Evolutionary conservation across 2,329 filamentous ascomycete species (phyloP).

Genomic region (Aureobasidium pullulans): DNA sequence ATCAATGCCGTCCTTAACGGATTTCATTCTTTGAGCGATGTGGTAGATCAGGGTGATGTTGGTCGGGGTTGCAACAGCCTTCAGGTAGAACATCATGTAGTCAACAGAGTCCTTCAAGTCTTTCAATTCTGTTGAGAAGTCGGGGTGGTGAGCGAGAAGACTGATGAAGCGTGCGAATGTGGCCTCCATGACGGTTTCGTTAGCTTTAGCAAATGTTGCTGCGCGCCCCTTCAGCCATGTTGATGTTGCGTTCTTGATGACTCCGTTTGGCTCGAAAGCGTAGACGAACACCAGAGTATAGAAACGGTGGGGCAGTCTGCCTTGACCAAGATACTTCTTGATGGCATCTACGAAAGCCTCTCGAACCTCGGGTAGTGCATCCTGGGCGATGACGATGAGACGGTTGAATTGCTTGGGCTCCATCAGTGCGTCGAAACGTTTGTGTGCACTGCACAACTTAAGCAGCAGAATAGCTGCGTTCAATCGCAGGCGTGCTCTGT

Average conservation of each 20-base stretch:
- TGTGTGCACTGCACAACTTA: constrained; percentile 68
- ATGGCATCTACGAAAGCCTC: constrained; percentile 73
- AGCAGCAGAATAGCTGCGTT: constrained; percentile 70
- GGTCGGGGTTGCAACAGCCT: constrained; percentile 71
- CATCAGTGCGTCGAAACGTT: constrained; percentile 68
- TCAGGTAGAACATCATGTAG: constrained; percentile 86
- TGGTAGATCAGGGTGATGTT: constrained; percentile 87
- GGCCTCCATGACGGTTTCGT: constrained; percentile 63
- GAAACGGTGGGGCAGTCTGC: constrained; percentile 65
- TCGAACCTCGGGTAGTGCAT: constrained; percentile 65
- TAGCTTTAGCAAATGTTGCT: constrained; percentile 51
- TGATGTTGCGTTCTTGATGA: constrained; percentile 65
- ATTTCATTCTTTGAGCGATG: constrained; percentile 87
- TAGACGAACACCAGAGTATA: constrained; percentile 85
- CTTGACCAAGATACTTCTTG: constrained; percentile 79
- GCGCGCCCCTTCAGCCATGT: constrained; percentile 86
- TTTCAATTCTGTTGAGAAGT: constrained; percentile 60
- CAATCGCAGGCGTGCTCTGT: constrained; percentile 74
- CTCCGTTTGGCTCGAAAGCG: constrained; percentile 76
- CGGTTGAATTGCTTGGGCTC: constrained; percentile 69
- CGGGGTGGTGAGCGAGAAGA: constrained; percentile 85
- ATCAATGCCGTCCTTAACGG: constrained; percentile 71
- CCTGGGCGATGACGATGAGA: constrained; percentile 74
- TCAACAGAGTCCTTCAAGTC: constrained; percentile 74
- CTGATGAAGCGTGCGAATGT: constrained; percentile 77